Evolutionary conservation across 176 grass and related monocot species (phyloP).

Genomic region (Saccharum officinarum): DNA sequence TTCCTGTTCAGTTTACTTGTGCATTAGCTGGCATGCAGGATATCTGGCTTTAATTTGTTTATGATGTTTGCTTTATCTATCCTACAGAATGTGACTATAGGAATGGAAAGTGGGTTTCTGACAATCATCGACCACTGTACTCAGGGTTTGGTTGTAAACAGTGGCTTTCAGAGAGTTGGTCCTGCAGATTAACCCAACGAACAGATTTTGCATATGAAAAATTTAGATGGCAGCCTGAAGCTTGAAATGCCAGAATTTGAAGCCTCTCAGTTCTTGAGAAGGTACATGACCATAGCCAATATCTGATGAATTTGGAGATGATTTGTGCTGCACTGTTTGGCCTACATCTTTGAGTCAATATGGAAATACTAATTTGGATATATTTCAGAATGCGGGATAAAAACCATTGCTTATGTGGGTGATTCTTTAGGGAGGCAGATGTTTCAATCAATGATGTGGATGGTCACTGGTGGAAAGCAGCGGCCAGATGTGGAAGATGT

Average conservation of each 20-base stretch:
- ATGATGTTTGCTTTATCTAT: slow-evolving; percentile 31
- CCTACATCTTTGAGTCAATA: not conserved
- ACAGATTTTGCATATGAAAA: slow-evolving; percentile 80
- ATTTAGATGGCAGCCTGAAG: slow-evolving; percentile 85
- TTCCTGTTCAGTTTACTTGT: not conserved
- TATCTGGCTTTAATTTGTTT: slow-evolving; percentile 17
- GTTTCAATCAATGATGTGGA: slow-evolving; percentile 97
- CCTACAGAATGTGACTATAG: slow-evolving; percentile 67
- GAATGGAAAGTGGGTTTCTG: slow-evolving; percentile 75
- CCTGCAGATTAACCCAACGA: slow-evolving; percentile 79
- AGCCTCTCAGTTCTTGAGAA: slow-evolving; percentile 65
- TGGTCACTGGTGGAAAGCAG: slow-evolving; percentile 62
- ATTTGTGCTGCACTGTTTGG: slow-evolving; percentile 5
- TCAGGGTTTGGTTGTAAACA: slow-evolving; percentile 82
- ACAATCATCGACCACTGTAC: slow-evolving; percentile 67
- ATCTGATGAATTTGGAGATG: slow-evolving; percentile 31
- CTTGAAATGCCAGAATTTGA: slow-evolving; percentile 72
- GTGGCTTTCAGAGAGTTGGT: slow-evolving; percentile 84
- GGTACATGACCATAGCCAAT: slow-evolving; percentile 39
- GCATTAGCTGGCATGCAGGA: not conserved
- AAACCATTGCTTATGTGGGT: slow-evolving; percentile 83
- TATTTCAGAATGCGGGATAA: slow-evolving; percentile 88
- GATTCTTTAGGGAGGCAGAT: slow-evolving; percentile 92
- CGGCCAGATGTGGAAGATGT: slow-evolving; percentile 63
- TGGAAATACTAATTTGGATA: slow-evolving; percentile 38